Base-by-base conservation (phyloP, 495 filamentous ascomycete genomes). In the Penicillium canescens region DNA sequence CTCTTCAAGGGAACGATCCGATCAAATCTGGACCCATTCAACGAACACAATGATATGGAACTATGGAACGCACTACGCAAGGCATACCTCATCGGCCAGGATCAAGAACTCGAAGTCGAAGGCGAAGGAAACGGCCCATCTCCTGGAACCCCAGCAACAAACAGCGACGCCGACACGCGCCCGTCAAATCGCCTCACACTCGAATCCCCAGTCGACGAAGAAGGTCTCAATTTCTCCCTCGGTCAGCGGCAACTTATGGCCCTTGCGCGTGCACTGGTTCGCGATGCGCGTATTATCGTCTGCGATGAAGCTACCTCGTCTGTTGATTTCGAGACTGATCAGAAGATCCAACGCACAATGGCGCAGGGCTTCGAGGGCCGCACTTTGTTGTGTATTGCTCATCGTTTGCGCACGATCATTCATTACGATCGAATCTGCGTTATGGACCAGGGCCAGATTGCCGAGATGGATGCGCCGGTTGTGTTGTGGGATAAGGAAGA, bases 191-290 rank as follows among this genome's bases (percentile, higher is more conserved):
- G 87, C 37, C 87, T 98, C 49, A 87, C 90, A 46, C 85, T 98
- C 34, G 94, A 97, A 66, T 83, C 80, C 10, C 56, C 81, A 7
- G 91, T 97, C n/a, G 91, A 96, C 54, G 92, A 96, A 61, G 93
- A 96, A 74, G 93, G 93, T 0, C 75, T 94, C 36, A 98, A 97
- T 71, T 98, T 95, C 76, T 94, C 89, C 1, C 84, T 97, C n/a
- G 93, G 94, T 1, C 93, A 98, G 72, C 85, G 93, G 3, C 93
- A 98, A 63, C 83, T 97, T 12, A 95, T 98, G 89, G 93, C 94
- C 3, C 78, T 98, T 1, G 93, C 93, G 1, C 85, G 93, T 0
- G 93, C 93, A 0, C 82, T 97, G 2, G 92, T 97, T 0, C 83
- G 94, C 28, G 82, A 87, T 26, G 86, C 86, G 0, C 89, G 89